Base-by-base conservation (phyloP, 257 asterid genomes). In the Primulina huaijiensis region DNA sequence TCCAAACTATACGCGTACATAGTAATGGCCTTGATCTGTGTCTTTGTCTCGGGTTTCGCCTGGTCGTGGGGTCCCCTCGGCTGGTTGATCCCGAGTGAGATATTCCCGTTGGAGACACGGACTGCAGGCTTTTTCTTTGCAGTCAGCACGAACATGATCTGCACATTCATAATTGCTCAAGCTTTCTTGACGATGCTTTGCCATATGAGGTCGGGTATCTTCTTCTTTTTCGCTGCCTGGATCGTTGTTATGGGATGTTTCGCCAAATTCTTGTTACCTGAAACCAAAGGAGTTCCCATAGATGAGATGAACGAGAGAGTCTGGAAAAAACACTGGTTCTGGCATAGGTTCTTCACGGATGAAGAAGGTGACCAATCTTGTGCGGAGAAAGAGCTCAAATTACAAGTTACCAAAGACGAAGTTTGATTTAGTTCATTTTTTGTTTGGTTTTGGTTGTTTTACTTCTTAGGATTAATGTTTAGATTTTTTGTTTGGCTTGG, bases 61-160 rank as follows among this genome's bases (percentile, higher is more conserved):
- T 80, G 84, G 84, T 80, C 84, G 0, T 80, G 84, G 84, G 84
- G 84, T 7, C 84, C 84, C 9, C 68, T 80, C 0, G 81, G 84
- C 6, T 80, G 84, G 84, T 16, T 80, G 30, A 80, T 80, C 43
- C 81, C 84, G 0, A 80, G 84, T 55, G 84, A 80, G 34, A 80
- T 77, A 14, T 80, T 40, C 74, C 81, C 81, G 1, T 34, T 80
- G 19, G 82, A 80, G 43, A 76, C 84, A 1, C 61, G 84, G 30
- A 56, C 75, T 25, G 82, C 79, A 5, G 84, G 84, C 6, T 80
- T 76, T 27, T 73, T 74, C 77, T 62, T 74, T 21, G 81, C 86
- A 0, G 86, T 82, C 4, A 71, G 81, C 71, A 60, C 34, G 34
- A 82, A 82, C 78, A 76, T 82, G 86, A 3, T 79, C 6, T 79